Evolutionary conservation across 106 monocot species (phyloP), one percentile per base, ranked within the genome.

Genomic region (Cymbidium sinense): DNA sequence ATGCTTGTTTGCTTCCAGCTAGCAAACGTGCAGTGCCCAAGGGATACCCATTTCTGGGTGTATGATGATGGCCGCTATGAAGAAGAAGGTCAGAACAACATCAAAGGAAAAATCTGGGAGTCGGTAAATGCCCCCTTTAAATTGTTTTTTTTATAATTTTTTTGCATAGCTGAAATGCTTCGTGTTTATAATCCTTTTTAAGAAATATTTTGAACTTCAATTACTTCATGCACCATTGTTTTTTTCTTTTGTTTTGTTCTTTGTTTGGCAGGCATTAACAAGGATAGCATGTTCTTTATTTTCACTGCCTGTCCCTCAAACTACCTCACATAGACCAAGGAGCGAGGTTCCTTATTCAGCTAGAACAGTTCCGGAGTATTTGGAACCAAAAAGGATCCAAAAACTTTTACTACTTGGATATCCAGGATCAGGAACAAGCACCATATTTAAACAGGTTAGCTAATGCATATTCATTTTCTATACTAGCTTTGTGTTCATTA

Each of bases 11-110:
- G 11, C 28, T 34, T 87, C 64, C 86, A 96, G 96, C 39, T 96
- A 58, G 93, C 93, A 77, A 84, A 82, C 43, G 96, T 96, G 79
- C 96, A 93, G 30, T 96, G 96, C 15, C 93, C 96, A 20, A 89
- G 89, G 21, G 93, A 86, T 84, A 93, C 96, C 30, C 96, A 96
- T 83, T 96, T 93, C 54, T 96, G 96, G 96, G 91, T 96, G 28
- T 91, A 96, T 89, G 82, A 96, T 74, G 96, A 93, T 84, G 96
- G 96, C 19, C 86, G 91, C 0, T 96, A 91, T 73, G 93, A 93
- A 73, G 93, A 96, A 77, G 96, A 96, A 85, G 96, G 93, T 20
- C 91, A 93, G 79, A 93, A 93, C 58, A 93, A 91, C 54, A 96
- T 96, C 37, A 96, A 87, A 76, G 96, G 96, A 37, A 96, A 83